Conservation (phyloP, 2,329 filamentous ascomycete species). For the Diplodia corticola region DNA sequence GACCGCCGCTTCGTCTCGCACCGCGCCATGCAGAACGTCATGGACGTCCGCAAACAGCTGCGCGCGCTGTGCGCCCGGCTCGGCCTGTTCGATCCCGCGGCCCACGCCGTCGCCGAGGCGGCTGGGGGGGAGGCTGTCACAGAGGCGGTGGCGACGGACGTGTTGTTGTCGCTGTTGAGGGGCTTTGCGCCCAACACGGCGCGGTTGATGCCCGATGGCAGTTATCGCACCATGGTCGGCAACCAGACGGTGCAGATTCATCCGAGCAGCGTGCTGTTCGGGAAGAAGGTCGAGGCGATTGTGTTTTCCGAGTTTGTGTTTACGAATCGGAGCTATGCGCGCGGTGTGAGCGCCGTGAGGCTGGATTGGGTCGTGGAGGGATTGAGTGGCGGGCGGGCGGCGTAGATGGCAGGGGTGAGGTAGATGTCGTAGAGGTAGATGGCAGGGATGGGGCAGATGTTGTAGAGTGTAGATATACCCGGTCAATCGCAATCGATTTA, state of each 20-base stretch:
- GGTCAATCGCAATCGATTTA: background rate
- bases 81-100: conserved; percentile 38
- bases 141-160: conserved; percentile 49
- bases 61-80: conserved; percentile 55
- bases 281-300: conserved; percentile 62
- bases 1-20: conserved; percentile 61
- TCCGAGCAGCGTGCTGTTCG: conserved; percentile 61
- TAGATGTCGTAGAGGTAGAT: too few relatives aligned
- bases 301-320: conserved; percentile 67
- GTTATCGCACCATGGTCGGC: conserved; percentile 61
- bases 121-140: conserved; percentile 31
- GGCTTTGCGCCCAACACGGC: conserved; percentile 64
- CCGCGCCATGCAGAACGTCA: conserved; percentile 64
- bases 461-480: background rate
- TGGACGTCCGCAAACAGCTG: conserved; percentile 66
- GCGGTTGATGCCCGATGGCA: conserved; percentile 59
- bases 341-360: conserved; percentile 63
- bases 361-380: conserved; percentile 62
- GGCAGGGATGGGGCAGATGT: background rate
- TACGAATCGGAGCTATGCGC: conserved; percentile 63
- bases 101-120: too few relatives aligned
- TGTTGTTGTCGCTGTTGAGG: conserved; percentile 59
- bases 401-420: background rate
- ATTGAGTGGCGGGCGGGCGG: conserved; percentile 29
- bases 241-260: conserved; percentile 65